Percentiles rank a stretch among this genome's conserved stretches.
These are phyloP conservation scores for Wallacemonas sp. DNA, from an alignment of 208 protist genomes.

Conservation along the genomic window DNA sequence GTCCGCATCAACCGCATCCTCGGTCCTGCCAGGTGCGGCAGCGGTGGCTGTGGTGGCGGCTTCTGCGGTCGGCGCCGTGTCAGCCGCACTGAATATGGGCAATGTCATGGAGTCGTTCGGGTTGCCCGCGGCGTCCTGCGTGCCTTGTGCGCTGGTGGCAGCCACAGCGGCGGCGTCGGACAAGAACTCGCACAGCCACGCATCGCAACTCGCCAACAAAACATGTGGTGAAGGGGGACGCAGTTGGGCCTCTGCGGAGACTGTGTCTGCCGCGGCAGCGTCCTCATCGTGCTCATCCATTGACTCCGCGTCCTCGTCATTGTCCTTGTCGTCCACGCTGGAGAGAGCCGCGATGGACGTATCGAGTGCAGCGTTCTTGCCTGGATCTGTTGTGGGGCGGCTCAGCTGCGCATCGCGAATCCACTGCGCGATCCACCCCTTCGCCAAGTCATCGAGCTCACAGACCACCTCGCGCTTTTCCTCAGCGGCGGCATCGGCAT, in stretches of 20 bases:
- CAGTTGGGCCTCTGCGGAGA: no score
- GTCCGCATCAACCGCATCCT: no score
- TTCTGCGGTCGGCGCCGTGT: no score
- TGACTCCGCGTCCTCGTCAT: not conserved
- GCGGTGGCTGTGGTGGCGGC: no score
- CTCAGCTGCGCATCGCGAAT: not conserved
- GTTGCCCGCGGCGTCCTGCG: no score
- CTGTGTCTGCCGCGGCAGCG: not conserved
- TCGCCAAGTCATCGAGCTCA: conserved; percentile 2
- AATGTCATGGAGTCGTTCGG: no score
- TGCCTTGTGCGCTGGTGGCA: no score
- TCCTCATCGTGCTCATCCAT: not conserved
- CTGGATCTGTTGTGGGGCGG: not conserved
- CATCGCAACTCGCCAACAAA: not conserved
- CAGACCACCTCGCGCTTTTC: not conserved
- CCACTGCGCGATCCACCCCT: conserved; percentile 7
- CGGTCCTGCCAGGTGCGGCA: no score
- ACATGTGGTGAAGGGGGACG: not conserved
- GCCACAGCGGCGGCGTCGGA: not conserved
- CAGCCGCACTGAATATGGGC: no score
- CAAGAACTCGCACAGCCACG: not conserved
- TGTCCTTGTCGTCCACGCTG: not conserved
- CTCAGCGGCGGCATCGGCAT: not conserved
- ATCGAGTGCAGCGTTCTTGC: no score
- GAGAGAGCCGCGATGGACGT: not conserved